A percentile compares a stretch with the other conserved stretches of the same genome.
Evolutionary conservation across 371 early-diverging fungal genomes (phyloP).

Genomic region (Apophysomyces ossiformis): DNA sequence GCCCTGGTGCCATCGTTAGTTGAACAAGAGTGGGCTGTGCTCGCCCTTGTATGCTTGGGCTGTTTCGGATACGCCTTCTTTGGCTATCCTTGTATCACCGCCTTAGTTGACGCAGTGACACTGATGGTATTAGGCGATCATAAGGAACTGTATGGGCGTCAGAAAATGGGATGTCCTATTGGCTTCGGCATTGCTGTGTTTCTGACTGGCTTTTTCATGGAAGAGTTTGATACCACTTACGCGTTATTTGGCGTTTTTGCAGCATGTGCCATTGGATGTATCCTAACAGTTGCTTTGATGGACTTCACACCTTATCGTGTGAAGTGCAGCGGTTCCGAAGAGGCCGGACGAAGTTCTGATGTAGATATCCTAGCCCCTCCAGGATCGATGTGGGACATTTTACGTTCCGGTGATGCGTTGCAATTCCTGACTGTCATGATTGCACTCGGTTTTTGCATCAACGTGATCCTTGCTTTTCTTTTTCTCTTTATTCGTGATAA

Average conservation of each 20-base stretch:
- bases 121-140: slow-evolving; percentile 31
- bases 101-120: slow-evolving; percentile 31
- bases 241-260: slow-evolving; percentile 36
- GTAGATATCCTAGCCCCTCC: not conserved
- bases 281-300: slow-evolving; percentile 18
- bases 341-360: not conserved
- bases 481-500: slow-evolving; percentile 40
- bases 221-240: slow-evolving; percentile 28
- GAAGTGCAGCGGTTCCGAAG: not conserved
- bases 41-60: slow-evolving; percentile 26
- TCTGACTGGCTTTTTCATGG: slow-evolving; percentile 33
- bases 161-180: slow-evolving; percentile 40
- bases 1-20: slow-evolving; percentile 33
- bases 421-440: slow-evolving; percentile 35
- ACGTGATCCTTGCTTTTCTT: slow-evolving; percentile 34
- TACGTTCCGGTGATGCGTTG: slow-evolving; percentile 23
- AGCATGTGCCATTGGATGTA: slow-evolving; percentile 24
- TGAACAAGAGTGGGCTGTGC: slow-evolving; percentile 18
- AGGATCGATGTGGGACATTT: slow-evolving; percentile 31
- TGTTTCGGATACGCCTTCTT: slow-evolving; percentile 45
- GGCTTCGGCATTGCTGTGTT: slow-evolving; percentile 40
- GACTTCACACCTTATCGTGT: slow-evolving; percentile 20
- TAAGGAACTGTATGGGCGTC: slow-evolving; percentile 40
- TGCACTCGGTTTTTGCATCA: slow-evolving; percentile 29
- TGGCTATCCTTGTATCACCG: slow-evolving; percentile 42